A percentile compares a stretch with the other conserved stretches of the same genome.
phyloP scores from a whole-genome alignment of 225 moss, liverwort and hornwort species.

The Asterella californica region DNA sequence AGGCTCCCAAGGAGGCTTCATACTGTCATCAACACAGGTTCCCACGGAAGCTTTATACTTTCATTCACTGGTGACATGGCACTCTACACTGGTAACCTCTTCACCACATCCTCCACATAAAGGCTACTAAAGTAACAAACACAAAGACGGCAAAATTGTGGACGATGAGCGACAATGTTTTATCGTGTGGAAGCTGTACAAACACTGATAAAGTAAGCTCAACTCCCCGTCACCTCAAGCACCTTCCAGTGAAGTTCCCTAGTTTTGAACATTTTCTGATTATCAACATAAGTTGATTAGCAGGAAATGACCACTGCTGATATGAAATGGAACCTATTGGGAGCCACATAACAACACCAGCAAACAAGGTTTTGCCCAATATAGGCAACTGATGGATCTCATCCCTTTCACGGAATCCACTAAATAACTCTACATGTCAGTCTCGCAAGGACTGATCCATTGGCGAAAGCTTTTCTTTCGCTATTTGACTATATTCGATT shows the following conservation, averaged over 20 bases:
- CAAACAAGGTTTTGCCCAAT: neutral
- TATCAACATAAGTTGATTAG: neutral
- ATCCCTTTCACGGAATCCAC: neutral
- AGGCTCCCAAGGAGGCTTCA: too few species aligned
- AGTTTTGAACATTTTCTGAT: neutral
- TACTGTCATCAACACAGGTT: too few species aligned
- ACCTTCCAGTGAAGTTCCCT: neutral
- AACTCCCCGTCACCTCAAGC: neutral
- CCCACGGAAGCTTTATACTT: too few species aligned
- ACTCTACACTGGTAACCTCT: too few species aligned
- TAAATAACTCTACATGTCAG: neutral
- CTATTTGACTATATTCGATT: neutral
- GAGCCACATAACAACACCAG: neutral
- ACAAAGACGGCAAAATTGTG: too few species aligned
- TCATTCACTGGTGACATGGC: too few species aligned
- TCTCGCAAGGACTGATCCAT: neutral
- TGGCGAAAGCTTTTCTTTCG: neutral
- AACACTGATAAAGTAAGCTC: neutral
- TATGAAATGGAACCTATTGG: neutral
- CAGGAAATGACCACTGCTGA: neutral
- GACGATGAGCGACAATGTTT: too few species aligned
- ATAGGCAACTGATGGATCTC: neutral
- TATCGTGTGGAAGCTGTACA: neutral
- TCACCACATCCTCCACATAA: too few species aligned
- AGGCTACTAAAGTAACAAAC: too few species aligned